phyloP scores from a whole-genome alignment of 257 asterid species.

The Nicotiana obtusifolia region DNA sequence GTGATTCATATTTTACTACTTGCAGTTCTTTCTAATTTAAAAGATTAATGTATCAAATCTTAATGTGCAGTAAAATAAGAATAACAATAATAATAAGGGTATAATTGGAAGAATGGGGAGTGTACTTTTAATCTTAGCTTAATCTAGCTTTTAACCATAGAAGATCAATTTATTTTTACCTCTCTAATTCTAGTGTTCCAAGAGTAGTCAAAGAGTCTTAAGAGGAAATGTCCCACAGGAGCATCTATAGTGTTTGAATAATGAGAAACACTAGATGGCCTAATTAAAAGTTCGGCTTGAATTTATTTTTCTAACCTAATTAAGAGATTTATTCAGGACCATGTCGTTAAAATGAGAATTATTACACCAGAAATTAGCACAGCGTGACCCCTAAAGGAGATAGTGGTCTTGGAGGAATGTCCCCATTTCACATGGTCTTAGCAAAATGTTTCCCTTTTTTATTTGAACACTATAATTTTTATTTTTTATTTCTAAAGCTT shows the following conservation, averaged over 20 bases:
- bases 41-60: not conserved
- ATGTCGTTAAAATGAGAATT: not conserved
- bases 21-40: not conserved
- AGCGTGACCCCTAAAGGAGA: too few species aligned
- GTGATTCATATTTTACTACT: too few species aligned
- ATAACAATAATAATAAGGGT: not conserved
- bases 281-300: not conserved
- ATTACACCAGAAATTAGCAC: too few species aligned
- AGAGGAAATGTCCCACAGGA: not conserved
- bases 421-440: too few species aligned
- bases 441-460: too few species aligned
- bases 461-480: too few species aligned
- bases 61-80: not conserved
- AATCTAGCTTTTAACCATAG: not conserved
- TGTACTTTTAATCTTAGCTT: too few species aligned
- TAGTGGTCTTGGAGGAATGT: too few species aligned
- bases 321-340: not conserved
- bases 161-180: not conserved
- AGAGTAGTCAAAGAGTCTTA: not conserved
- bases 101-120: not conserved
- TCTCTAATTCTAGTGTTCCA: not conserved
- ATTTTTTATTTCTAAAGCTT: too few species aligned
- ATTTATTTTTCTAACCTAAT: not conserved
- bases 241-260: not conserved
- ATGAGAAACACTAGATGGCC: not conserved